phyloP scores from a whole-genome alignment of 176 grass and related monocot species.

The Pontederia crassipes region DNA sequence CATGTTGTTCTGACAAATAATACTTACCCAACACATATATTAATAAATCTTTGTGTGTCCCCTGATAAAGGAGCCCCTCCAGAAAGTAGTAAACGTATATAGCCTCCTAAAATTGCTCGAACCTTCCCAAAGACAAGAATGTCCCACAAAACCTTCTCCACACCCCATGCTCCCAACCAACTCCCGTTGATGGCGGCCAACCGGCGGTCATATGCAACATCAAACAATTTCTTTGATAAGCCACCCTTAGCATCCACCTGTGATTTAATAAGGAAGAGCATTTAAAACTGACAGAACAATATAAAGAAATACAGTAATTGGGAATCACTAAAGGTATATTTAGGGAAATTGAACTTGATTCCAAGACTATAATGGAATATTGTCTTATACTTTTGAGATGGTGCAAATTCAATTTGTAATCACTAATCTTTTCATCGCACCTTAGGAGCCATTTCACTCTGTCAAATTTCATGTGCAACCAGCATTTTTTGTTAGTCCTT shows the following conservation, averaged over 20 bases:
- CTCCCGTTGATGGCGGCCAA: constrained; percentile 55
- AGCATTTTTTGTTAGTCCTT: no score
- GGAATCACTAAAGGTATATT: no score
- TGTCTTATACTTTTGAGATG: neutral
- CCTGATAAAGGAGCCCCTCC: constrained; percentile 70
- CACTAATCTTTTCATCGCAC: no score
- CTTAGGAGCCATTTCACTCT: no score
- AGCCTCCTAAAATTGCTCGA: constrained; percentile 59
- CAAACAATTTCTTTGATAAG: constrained; percentile 55
- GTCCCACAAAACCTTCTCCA: constrained; percentile 71
- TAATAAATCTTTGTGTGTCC: constrained; percentile 89
- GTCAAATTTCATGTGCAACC: no score
- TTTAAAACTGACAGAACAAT: neutral
- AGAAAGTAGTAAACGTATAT: constrained; percentile 68
- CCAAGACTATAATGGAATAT: neutral
- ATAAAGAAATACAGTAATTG: no score
- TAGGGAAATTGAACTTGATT: no score
- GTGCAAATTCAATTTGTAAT: no score
- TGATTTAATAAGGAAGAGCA: constrained; percentile 8
- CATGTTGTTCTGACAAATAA: neutral
- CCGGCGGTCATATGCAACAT: constrained; percentile 57
- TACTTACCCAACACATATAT: constrained; percentile 24
- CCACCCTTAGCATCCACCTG: constrained; percentile 78
- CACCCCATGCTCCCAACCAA: constrained; percentile 58
- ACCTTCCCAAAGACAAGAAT: constrained; percentile 53